Evolutionary conservation across 2,329 filamentous ascomycete genomes (phyloP).

Genomic region (Neonectria hederae): DNA sequence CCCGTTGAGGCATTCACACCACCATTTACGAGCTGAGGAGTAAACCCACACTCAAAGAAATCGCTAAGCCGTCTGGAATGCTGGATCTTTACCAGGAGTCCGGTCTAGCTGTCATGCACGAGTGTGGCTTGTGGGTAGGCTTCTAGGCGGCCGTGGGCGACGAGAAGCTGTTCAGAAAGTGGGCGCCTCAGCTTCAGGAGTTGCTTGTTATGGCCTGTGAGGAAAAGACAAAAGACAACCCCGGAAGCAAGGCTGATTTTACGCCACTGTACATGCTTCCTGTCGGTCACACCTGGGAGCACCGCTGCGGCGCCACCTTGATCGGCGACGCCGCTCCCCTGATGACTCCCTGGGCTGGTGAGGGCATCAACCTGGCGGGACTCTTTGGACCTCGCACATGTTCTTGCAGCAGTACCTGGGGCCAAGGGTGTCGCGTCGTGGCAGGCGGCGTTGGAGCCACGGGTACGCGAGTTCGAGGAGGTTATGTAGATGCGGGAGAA

Average conservation of each 20-base stretch:
- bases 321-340: constrained; percentile 66
- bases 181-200: constrained; percentile 39
- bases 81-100: constrained; percentile 62
- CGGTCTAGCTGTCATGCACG: constrained; percentile 59
- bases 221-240: constrained; percentile 32
- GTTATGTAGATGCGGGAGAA: constrained; percentile 4
- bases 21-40: constrained; percentile 56
- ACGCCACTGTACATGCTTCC: constrained; percentile 53
- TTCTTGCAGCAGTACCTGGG: not conserved
- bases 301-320: constrained; percentile 55
- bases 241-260: constrained; percentile 19
- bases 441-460: not conserved
- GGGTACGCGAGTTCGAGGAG: constrained; percentile 3
- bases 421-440: not conserved
- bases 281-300: constrained; percentile 53
- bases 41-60: constrained; percentile 40
- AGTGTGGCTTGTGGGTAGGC: constrained; percentile 57
- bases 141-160: constrained; percentile 54
- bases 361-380: constrained; percentile 65
- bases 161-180: constrained; percentile 37
- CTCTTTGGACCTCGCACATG: constrained; percentile 53
- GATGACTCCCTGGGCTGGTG: constrained; percentile 61
- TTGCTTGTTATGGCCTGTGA: constrained; percentile 43
- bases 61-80: constrained; percentile 53
- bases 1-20: constrained; percentile 53